Evolutionary conservation across 805 yeast species (phyloP), one percentile per base, ranked within the genome.

Genomic region (Pichia heedii): DNA sequence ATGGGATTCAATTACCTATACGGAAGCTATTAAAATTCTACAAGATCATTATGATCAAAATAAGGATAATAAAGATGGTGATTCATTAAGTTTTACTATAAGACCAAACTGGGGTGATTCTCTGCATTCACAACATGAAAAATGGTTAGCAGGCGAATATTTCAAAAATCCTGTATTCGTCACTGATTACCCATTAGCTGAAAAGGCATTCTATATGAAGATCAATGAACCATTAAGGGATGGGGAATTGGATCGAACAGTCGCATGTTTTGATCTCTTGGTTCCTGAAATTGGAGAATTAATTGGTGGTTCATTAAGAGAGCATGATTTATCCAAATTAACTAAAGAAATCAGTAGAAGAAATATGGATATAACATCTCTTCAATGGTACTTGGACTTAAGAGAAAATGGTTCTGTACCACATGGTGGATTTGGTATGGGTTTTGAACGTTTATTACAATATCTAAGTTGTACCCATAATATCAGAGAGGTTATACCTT

Each of bases 381-480:
- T 93, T 60, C 69, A 74, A 26, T 93, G 99, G 99, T 93, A 89
- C 57, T 52, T 81, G 22, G 74, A 80, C 1, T 68, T 84, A 9
- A 70, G 98, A 47, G 67, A 67, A 48, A 79, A 83, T 52, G 97
- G 97, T 0, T 67, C 84, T 3, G 81, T 81, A 20, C 96, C 97
- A 0, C 97, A 90, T 58, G 98, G 98, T 39, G 99, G 99, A 0
- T 93, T 83, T 63, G 99, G 99, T 0, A 68, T 93, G 69, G 99
- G 99, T 0, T 77, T 89, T 52, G 98, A 93, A 60, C 68, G 99
- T 47, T 63, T 93, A 26, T 60, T 93, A 15, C 77, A 83, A 43
- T 89, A 81, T 51, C 64, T 88, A 43, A 71, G 79, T 8, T 87
- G 80, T 4, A 69, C 81, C 18, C 89, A 81, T 26, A 93, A 89